Evolutionary conservation across 2,329 filamentous ascomycete genomes (phyloP).

Genomic region (Exophiala bonariae): DNA sequence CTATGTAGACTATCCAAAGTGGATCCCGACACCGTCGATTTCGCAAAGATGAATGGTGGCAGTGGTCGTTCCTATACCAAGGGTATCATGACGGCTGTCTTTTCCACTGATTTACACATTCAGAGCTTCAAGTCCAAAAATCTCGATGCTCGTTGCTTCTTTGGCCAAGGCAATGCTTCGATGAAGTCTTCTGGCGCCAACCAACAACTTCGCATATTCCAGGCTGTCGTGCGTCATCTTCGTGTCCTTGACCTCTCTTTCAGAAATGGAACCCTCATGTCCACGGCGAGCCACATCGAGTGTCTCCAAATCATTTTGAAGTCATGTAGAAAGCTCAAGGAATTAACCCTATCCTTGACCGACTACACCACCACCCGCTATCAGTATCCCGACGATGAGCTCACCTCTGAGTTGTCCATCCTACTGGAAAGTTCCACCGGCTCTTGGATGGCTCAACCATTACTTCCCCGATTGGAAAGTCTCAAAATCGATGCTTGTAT

Average conservation of each 20-base stretch:
- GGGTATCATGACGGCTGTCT: constrained; percentile 19
- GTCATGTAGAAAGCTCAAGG: constrained; percentile 13
- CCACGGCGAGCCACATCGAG: constrained; percentile 16
- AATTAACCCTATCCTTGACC: constrained; percentile 15
- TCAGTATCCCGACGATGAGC: constrained; percentile 17
- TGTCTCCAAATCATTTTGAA: constrained; percentile 15
- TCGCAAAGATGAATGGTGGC: constrained; percentile 7
- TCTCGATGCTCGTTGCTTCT: constrained; percentile 15
- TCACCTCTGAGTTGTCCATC: constrained; percentile 16
- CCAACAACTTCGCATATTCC: constrained; percentile 18
- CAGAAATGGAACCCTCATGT: constrained; percentile 13
- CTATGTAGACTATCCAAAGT: constrained; percentile 13
- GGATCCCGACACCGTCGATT: constrained; percentile 10
- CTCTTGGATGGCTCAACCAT: constrained; percentile 13
- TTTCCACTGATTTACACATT: constrained; percentile 14
- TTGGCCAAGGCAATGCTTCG: constrained; percentile 8
- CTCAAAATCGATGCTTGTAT: constrained; percentile 19
- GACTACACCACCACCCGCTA: constrained; percentile 16
- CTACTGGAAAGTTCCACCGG: constrained; percentile 17
- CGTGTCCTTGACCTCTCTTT: constrained; percentile 19
- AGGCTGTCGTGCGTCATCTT: constrained; percentile 14
- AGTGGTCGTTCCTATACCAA: constrained; percentile 18
- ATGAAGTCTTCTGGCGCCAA: constrained; percentile 12
- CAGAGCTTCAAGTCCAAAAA: constrained; percentile 15
- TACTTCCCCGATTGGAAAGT: constrained; percentile 16